Evolutionary conservation across 2,329 filamentous ascomycete species (phyloP), one percentile per base, ranked within the genome.

Genomic region (Aspergillus sp.): DNA sequence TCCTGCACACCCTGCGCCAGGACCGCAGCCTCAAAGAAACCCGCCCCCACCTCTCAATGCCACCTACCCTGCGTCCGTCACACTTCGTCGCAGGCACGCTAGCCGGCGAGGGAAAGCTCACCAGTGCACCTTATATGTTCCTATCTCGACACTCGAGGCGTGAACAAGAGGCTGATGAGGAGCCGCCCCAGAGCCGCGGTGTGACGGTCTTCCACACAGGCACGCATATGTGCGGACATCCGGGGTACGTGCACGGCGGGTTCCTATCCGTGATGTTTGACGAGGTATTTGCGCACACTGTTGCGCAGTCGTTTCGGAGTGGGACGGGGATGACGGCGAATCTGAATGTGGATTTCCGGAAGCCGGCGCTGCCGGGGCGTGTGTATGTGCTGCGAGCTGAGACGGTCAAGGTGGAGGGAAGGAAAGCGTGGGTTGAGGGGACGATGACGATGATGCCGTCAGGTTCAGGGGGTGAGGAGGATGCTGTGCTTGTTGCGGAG

Each of bases 1-100:
- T 96, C n/a, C 82, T 88, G 3, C 74, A 81, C 31, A 78, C 82
- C 54, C 80, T 97, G 46, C 87, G 92, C 43, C 72, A 75, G 15
- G 82, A 89, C 64, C 79, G 85, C 0, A 80, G 83, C 35, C 88
- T 88, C 73, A 83, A 79, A 33, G 91, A 96, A 74, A 87, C 88
- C 31, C 84, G 93, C 23, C 93, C 93, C 3, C 91, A 96, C 71
- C 80, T 96, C 70, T 91, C 92, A 74, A 89, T 97, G 70, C 90
- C 91, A 0, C 77, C 81, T 6, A 73, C 81, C 1, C 84, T 90
- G 70, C 84, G 89, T 24, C 77, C 79, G 2, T 84, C 89, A 68
- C 96, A 89, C 73, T 81, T 98, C 56, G 96, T 92, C 0, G 91
- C 84, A 23, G 90, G 90, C 4, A 88, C 89, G 21, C 80, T 98